These are phyloP conservation scores for Hibiscus syriacus DNA, from an alignment of 345 rosid species.

Conservation along the genomic window DNA sequence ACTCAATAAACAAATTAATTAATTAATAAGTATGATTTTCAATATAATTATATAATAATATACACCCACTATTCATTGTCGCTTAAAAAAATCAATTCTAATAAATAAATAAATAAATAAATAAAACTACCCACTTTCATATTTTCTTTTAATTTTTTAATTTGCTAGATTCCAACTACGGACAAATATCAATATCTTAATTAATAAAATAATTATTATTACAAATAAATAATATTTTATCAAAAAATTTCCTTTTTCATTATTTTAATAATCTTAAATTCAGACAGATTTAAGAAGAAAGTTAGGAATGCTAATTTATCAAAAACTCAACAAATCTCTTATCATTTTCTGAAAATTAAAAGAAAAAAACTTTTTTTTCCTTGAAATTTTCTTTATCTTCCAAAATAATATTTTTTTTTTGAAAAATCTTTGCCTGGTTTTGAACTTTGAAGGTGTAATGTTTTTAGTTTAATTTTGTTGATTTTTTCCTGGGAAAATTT, in stretches of 20 bases:
- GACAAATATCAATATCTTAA: slow-evolving; percentile 24
- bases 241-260: slow-evolving; percentile 20
- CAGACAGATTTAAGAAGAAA: slow-evolving; percentile 31
- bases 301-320: slow-evolving; percentile 28
- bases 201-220: slow-evolving; percentile 14
- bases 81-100: not conserved
- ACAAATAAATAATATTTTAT: slow-evolving; percentile 10
- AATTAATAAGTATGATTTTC: not conserved
- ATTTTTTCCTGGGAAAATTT: slow-evolving; percentile 5
- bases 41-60: not conserved
- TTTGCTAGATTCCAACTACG: slow-evolving; percentile 55
- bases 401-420: slow-evolving; percentile 4
- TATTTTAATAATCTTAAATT: slow-evolving; percentile 27
- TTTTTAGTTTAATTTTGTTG: not conserved
- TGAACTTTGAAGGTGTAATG: slow-evolving; percentile 10
- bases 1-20: slow-evolving; percentile 27
- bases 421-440: too few species aligned
- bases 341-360: slow-evolving; percentile 14
- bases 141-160: slow-evolving; percentile 27
- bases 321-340: slow-evolving; percentile 28
- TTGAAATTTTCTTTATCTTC: slow-evolving; percentile 8
- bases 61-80: slow-evolving; percentile 18
- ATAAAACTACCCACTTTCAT: slow-evolving; percentile 37
- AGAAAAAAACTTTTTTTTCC: slow-evolving; percentile 5
- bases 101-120: not conserved